Evolutionary conservation across 129 eudicot genomes (phyloP).

Genomic region (Gnaphalium uliginosum): DNA sequence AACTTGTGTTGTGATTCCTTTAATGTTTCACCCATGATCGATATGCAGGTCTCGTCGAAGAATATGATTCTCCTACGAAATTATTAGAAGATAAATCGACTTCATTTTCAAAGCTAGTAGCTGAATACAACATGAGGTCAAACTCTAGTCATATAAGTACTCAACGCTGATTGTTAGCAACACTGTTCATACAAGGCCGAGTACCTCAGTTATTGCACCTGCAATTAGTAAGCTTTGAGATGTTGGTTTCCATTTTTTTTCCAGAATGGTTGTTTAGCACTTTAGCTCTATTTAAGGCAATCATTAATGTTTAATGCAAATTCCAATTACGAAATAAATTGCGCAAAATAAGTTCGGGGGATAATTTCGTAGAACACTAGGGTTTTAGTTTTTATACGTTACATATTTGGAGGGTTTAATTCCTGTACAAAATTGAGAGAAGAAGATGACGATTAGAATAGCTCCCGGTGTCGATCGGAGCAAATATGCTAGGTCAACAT

Average conservation of each 20-base stretch:
- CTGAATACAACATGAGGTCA: slow-evolving; percentile 10
- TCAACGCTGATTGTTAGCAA: background rate
- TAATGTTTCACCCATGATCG: background rate
- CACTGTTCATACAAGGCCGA: background rate
- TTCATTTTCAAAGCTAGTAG: slow-evolving; percentile 12
- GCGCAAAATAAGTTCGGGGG: too few relatives aligned
- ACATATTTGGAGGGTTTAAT: too few relatives aligned
- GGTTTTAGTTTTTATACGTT: slow-evolving; percentile 18
- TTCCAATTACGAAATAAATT: too few relatives aligned
- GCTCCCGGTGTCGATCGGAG: slow-evolving; percentile 93
- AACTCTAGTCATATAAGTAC: background rate
- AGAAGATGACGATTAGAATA: slow-evolving; percentile 81
- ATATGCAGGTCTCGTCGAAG: slow-evolving; percentile 22
- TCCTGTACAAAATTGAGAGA: background rate
- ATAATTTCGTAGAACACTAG: slow-evolving; percentile 11
- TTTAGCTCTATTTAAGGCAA: too few relatives aligned
- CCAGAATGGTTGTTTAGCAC: too few relatives aligned
- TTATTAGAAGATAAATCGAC: background rate
- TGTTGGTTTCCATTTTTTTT: too few relatives aligned
- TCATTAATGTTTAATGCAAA: too few relatives aligned
- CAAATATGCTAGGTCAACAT: slow-evolving; percentile 92
- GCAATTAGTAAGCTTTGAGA: background rate
- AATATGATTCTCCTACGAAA: slow-evolving; percentile 26
- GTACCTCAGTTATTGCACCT: background rate
- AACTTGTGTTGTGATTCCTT: background rate